These are phyloP conservation scores for Udeniomyces megalosporus DNA, from an alignment of 768 basidiomycete species.

Conservation along the genomic window DNA sequence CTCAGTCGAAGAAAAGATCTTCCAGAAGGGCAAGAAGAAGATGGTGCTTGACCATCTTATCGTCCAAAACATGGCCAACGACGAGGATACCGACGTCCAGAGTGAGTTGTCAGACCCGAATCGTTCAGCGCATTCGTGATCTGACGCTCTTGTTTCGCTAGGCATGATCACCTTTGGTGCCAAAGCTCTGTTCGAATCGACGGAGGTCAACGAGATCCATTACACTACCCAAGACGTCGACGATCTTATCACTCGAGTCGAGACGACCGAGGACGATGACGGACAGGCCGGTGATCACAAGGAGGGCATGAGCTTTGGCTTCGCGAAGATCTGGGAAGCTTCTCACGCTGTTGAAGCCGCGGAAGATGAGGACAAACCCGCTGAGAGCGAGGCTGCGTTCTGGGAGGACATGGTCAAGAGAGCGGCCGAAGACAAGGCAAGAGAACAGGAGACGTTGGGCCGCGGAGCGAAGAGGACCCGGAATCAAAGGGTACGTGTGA, in stretches of 20 bases:
- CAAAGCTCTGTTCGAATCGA: slow-evolving; percentile 60
- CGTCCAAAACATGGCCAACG: slow-evolving; percentile 86
- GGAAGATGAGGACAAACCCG: background rate
- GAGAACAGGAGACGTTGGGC: background rate
- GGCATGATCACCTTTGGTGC: slow-evolving; percentile 7
- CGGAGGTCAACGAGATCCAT: slow-evolving; percentile 33
- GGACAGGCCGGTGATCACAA: slow-evolving; percentile 31
- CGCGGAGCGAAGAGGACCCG: background rate
- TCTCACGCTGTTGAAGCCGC: slow-evolving; percentile 36
- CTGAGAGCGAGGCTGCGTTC: slow-evolving; percentile 35
- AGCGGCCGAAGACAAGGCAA: slow-evolving; percentile 5
- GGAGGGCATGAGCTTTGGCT: slow-evolving; percentile 46
- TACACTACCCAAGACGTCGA: slow-evolving; percentile 73
- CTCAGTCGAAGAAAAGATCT: slow-evolving; percentile 83
- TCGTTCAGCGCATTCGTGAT: slow-evolving; percentile 46
- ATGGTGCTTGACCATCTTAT: slow-evolving; percentile 85
- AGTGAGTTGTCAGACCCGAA: slow-evolving; percentile 49
- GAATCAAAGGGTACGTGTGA: background rate
- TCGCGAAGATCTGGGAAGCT: slow-evolving; percentile 83
- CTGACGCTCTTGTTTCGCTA: background rate
- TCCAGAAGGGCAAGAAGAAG: slow-evolving; percentile 89
- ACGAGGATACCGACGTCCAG: slow-evolving; percentile 62
- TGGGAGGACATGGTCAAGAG: slow-evolving; percentile 12
- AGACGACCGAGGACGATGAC: slow-evolving; percentile 57
- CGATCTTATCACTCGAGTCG: slow-evolving; percentile 44